Base-by-base conservation (phyloP, 2,329 filamentous ascomycete species). In the Endothia cerciana region DNA sequence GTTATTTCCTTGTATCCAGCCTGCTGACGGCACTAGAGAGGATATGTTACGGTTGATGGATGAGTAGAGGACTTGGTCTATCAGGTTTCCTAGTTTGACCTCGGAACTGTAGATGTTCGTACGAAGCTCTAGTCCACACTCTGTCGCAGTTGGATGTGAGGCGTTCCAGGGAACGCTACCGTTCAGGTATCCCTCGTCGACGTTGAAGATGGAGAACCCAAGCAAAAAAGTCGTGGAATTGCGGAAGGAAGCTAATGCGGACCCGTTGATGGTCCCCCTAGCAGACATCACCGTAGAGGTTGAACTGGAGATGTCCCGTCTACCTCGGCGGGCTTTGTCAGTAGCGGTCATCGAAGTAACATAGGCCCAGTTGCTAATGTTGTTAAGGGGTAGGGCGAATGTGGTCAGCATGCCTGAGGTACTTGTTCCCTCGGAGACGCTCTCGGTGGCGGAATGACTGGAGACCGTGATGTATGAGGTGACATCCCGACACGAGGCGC, bases 341-440 rank as follows among this genome's bases (percentile, higher is more conserved):
- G 4, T 22, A 25, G 51, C 13, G 4, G 7, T 19, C 7, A 11
- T 3, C 4, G 33, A 57, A 15, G 13, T 19, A 17, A 40, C 19
- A n/a, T 22, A 36, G 38, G 15, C 53, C 53, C 53, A 57, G 17
- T 57, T 57, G 30, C 19, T 57, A 4, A 57, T 57, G 10, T 57
- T 57, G 33, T 57, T 57, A 3, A 57, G 22, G 33, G 53, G 53
- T 33, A 57, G 33, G 5, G 53, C 6, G 40, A 57, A 40, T 13
- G 53, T 57, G 4, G 28, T 57, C 17, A 22, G 15, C 33, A 57
- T 13, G 7, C 53, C 53, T 13, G 33, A 22, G 8, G 30, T 30
- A 11, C 5, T 8, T 6, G 33, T 25, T n/a, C 22, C 47, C 17
- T 25, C 19, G 53, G n/a, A 1, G 17, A 57, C 13, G 33, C 11